These are phyloP conservation scores for Cladophialophora immunda DNA, from an alignment of 2,329 filamentous ascomycete genomes.

Conservation along the genomic window DNA sequence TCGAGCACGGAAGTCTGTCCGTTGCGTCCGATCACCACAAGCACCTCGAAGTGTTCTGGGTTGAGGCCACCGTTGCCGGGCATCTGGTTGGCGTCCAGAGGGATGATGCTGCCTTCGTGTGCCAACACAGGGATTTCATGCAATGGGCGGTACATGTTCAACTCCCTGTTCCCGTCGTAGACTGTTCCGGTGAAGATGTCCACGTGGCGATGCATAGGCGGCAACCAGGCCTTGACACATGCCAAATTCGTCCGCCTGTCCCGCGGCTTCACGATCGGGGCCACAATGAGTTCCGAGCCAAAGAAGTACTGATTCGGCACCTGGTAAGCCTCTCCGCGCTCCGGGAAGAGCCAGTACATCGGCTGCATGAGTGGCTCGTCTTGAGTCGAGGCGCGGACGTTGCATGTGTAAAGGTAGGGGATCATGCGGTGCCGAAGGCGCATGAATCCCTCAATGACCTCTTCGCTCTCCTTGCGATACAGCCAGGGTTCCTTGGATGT, in stretches of 20 bases:
- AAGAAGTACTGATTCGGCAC: slow-evolving; percentile 68
- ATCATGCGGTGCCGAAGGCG: slow-evolving; percentile 66
- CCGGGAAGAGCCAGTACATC: slow-evolving; percentile 69
- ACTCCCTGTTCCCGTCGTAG: slow-evolving; percentile 65
- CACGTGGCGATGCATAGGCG: slow-evolving; percentile 59
- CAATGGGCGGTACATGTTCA: slow-evolving; percentile 62
- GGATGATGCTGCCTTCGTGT: slow-evolving; percentile 65
- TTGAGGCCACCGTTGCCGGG: slow-evolving; percentile 60
- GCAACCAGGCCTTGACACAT: slow-evolving; percentile 65
- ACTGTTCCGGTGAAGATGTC: slow-evolving; percentile 67
- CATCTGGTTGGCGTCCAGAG: slow-evolving; percentile 57
- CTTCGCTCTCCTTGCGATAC: slow-evolving; percentile 57
- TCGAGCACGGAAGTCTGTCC: slow-evolving; percentile 59
- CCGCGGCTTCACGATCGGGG: slow-evolving; percentile 63
- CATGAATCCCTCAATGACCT: slow-evolving; percentile 60
- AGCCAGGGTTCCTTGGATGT: slow-evolving; percentile 70
- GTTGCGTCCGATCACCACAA: slow-evolving; percentile 55
- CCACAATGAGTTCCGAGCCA: slow-evolving; percentile 64
- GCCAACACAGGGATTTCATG: slow-evolving; percentile 63
- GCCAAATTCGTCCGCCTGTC: slow-evolving; percentile 58
- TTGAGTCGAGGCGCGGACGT: slow-evolving; percentile 54
- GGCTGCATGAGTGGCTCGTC: slow-evolving; percentile 66
- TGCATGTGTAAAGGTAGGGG: slow-evolving; percentile 69
- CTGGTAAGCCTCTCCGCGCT: slow-evolving; percentile 62
- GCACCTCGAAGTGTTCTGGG: slow-evolving; percentile 59